Percentiles rank a stretch among this genome's conserved stretches.
Evolutionary conservation across 2,329 filamentous ascomycete genomes (phyloP).

Genomic region (Chaetomiaceae sp.): DNA sequence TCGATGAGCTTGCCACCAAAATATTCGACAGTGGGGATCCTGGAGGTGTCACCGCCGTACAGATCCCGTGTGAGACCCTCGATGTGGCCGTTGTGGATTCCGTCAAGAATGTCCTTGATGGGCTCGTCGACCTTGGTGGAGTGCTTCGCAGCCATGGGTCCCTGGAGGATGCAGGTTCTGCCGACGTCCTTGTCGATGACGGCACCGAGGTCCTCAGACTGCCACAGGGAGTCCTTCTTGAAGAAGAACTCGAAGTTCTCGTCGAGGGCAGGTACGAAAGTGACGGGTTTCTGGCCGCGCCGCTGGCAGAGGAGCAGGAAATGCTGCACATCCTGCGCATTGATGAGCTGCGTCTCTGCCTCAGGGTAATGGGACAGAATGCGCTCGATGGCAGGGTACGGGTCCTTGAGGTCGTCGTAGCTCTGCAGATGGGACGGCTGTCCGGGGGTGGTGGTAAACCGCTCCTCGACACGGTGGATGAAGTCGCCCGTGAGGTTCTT

Average conservation of each 20-base stretch:
- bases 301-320: slow-evolving; percentile 91
- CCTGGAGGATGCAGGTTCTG: slow-evolving; percentile 92
- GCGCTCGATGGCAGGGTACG: slow-evolving; percentile 71
- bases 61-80: slow-evolving; percentile 71
- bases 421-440: slow-evolving; percentile 82
- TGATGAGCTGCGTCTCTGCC: slow-evolving; percentile 86
- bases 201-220: slow-evolving; percentile 94
- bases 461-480: slow-evolving; percentile 93
- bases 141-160: slow-evolving; percentile 86
- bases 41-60: slow-evolving; percentile 67
- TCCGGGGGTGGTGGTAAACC: slow-evolving; percentile 71
- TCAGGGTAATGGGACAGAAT: slow-evolving; percentile 82
- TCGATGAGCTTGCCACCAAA: slow-evolving; percentile 86
- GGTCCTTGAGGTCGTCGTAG: slow-evolving; percentile 81
- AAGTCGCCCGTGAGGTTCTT: slow-evolving; percentile 86
- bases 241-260: slow-evolving; percentile 99
- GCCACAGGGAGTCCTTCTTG: slow-evolving; percentile 99
- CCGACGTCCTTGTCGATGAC: slow-evolving; percentile 95
- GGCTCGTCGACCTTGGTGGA: slow-evolving; percentile 89
- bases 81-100: slow-evolving; percentile 86
- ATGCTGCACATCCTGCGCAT: slow-evolving; percentile 95
- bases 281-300: slow-evolving; percentile 90
- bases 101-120: slow-evolving; percentile 88
- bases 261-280: slow-evolving; percentile 92
- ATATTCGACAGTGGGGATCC: slow-evolving; percentile 86